Evolutionary conservation across 164 flowering plant species (phyloP), one percentile per base, ranked within the genome.

Genomic region (Akebia trifoliata): DNA sequence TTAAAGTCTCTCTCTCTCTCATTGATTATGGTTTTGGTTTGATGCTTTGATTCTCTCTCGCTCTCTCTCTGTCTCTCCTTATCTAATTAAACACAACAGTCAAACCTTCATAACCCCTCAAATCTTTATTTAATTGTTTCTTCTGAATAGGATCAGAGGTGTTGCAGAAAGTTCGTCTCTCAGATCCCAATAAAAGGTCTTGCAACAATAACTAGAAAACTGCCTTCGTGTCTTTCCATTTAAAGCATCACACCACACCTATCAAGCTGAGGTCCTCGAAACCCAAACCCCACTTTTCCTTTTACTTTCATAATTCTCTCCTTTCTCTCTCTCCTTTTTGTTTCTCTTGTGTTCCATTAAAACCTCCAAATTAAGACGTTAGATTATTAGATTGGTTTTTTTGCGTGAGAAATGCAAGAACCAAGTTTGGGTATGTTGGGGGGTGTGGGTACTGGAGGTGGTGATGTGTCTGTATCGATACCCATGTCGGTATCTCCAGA

Each of bases 111-210:
- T n/a, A n/a, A n/a, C n/a, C n/a, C n/a, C n/a, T n/a, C n/a, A n/a
- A n/a, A n/a, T n/a, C n/a, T n/a, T n/a, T n/a, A n/a, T n/a, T n/a
- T n/a, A n/a, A n/a, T 48, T 44, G 43, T 39, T 22, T 67, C 59
- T 35, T 64, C n/a, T n/a, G n/a, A n/a, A n/a, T n/a, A n/a, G n/a
- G 12, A 24, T 12, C 68, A 65, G 69, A 70, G n/a, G n/a, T 53
- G 69, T 59, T 65, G 42, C 78, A 74, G 72, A 75, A 76, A 79
- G 75, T 63, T 44, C 59, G 63, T 54, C 46, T 72, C 70, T 59
- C 81, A 35, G 87, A 79, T 79, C 82, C 82, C 83, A 45, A 82
- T 51, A 72, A 59, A 62, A 10, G 21, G 39, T 25, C 48, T 36
- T 30, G 51, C 78, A 58, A 73, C 55, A 59, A 47, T 69, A 75